phyloP scores from a whole-genome alignment of 495 filamentous ascomycete genomes.

The Hypoxylon cercidicola region DNA sequence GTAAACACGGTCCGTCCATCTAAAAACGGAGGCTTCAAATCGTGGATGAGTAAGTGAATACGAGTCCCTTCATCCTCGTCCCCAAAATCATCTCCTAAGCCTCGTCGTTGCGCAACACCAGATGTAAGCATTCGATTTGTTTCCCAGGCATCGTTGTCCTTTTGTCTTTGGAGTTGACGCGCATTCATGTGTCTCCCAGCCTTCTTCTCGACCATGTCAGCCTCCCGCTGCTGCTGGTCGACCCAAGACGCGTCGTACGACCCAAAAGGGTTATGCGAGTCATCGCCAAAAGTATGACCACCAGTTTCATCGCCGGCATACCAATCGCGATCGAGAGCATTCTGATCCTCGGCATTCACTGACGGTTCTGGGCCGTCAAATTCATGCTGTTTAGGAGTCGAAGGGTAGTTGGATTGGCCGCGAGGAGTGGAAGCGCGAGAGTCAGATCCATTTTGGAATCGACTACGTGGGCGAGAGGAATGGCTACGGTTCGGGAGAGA shows the following conservation, averaged over 20 bases:
- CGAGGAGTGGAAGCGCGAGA: conserved; percentile 62
- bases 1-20: conserved; percentile 97
- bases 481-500: conserved; percentile 62
- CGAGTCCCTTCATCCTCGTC: conserved; percentile 93
- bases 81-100: conserved; percentile 80
- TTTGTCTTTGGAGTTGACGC: conserved; percentile 83
- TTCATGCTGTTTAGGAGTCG: conserved; percentile 61
- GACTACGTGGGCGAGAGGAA: conserved; percentile 49
- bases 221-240: conserved; percentile 75
- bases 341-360: conserved; percentile 58
- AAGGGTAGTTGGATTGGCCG: conserved; percentile 55
- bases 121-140: conserved; percentile 98
- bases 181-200: conserved; percentile 73
- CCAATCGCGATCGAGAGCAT: conserved; percentile 88
- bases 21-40: conserved; percentile 93
- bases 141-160: conserved; percentile 97
- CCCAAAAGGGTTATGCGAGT: conserved; percentile 68
- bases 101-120: conserved; percentile 89
- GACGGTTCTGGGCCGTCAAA: conserved; percentile 63
- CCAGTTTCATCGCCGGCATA: conserved; percentile 80
- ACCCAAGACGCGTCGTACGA: conserved; percentile 72
- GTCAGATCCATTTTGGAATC: conserved; percentile 44
- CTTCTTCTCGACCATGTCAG: conserved; percentile 78
- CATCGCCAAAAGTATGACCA: conserved; percentile 79
- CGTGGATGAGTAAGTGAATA: conserved; percentile 92